Conservation (phyloP, 108 stramenopile species). For the Cyclotella kingstonii region DNA sequence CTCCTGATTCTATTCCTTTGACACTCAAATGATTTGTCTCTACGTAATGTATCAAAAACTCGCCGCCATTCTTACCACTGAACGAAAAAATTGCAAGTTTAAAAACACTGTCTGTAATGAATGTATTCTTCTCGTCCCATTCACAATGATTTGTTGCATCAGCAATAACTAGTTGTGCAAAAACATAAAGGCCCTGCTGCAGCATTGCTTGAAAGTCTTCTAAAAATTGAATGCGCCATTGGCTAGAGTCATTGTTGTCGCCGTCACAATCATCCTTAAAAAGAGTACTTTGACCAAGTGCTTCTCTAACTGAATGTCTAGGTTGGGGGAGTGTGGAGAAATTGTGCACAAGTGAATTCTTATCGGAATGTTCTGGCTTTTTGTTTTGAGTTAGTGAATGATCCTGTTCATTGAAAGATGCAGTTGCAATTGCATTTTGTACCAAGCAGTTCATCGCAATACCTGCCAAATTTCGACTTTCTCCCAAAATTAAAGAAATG, state of each 20-base stretch:
- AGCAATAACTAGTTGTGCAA: constrained; percentile 22
- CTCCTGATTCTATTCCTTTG: not conserved
- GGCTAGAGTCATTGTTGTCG: constrained; percentile 8
- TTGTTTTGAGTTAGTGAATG: not conserved
- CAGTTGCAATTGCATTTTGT: too few species aligned
- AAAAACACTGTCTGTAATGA: constrained; percentile 3
- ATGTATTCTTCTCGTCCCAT: not conserved
- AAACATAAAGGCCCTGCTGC: constrained; percentile 38
- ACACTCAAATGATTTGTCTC: not conserved
- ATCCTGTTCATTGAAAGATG: not conserved
- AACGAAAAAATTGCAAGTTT: constrained; percentile 40
- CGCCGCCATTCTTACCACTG: constrained; percentile 2
- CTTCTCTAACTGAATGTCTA: constrained; percentile 33
- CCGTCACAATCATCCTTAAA: constrained; percentile 6
- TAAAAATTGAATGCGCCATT: constrained; percentile 14
- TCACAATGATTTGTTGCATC: constrained; percentile 1
- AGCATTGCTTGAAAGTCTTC: constrained; percentile 36
- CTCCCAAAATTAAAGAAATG: constrained; percentile 21
- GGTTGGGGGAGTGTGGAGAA: constrained; percentile 12
- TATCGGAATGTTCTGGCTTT: not conserved
- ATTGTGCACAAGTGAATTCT: not conserved
- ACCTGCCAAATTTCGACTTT: constrained; percentile 26
- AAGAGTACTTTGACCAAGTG: constrained; percentile 18
- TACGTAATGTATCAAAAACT: constrained; percentile 26
- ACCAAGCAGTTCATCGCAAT: constrained; percentile 1